phyloP scores from a whole-genome alignment of 768 basidiomycete genomes.

The Neoboletus subvelutipes region DNA sequence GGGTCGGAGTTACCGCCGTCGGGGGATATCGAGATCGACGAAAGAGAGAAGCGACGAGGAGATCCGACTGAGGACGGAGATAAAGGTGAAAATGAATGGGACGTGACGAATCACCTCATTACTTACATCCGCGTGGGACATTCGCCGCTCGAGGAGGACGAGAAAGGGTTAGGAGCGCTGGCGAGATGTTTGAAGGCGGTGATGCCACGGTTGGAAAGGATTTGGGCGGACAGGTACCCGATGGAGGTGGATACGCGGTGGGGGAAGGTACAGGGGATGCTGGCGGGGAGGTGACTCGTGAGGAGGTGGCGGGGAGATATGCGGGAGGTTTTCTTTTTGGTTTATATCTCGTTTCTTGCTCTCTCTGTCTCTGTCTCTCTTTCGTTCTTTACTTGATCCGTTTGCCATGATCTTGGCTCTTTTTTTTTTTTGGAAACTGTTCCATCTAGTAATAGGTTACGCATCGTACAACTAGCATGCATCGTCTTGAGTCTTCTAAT shows the following conservation, averaged over 20 bases:
- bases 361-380: too few species aligned
- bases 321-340: background rate
- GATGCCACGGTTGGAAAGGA: slow-evolving; percentile 26
- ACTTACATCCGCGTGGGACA: slow-evolving; percentile 22
- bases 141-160: slow-evolving; percentile 22
- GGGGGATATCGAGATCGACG: background rate
- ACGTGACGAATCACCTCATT: slow-evolving; percentile 17
- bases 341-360: too few species aligned
- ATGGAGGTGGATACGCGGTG: slow-evolving; percentile 16
- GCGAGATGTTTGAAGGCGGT: slow-evolving; percentile 17
- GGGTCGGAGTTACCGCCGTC: slow-evolving; percentile 8
- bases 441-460: too few species aligned
- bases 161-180: slow-evolving; percentile 1
- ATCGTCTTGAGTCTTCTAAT: too few species aligned
- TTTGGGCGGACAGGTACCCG: slow-evolving; percentile 14
- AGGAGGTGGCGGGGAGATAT: too few species aligned
- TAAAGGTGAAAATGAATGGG: slow-evolving; percentile 12
- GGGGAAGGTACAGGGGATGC: slow-evolving; percentile 11
- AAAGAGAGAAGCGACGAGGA: background rate
- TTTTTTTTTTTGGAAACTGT: too few species aligned
- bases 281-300: slow-evolving; percentile 7
- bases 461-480: too few species aligned
- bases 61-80: background rate
- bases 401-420: too few species aligned
- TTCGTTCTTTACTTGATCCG: background rate